phyloP scores from a whole-genome alignment of 257 asterid species.

The Leptodermis oblonga region DNA sequence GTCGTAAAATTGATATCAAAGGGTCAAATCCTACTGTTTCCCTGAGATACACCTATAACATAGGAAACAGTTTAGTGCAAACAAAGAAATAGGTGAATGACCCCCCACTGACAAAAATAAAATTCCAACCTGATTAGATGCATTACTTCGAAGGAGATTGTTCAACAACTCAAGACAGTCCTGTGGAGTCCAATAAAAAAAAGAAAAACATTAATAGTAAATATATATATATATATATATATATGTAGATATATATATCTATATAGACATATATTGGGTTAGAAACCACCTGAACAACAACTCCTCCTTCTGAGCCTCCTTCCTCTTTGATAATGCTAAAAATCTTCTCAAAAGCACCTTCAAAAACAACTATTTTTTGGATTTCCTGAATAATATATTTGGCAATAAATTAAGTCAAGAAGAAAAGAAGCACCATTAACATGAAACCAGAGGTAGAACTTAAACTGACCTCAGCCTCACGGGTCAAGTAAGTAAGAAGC shows the following conservation, averaged over 20 bases:
- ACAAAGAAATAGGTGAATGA: conserved; percentile 3
- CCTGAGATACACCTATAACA: conserved; percentile 73
- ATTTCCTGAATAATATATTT: conserved; percentile 62
- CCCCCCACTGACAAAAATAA: not conserved
- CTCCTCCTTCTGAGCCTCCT: conserved; percentile 98
- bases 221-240: not conserved
- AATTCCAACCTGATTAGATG: conserved; percentile 84
- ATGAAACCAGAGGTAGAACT: not conserved
- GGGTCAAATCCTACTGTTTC: conserved; percentile 91
- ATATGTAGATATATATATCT: not conserved
- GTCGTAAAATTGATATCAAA: conserved; percentile 69
- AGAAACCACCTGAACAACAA: conserved; percentile 85
- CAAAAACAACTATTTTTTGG: conserved; percentile 96
- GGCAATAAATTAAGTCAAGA: conserved; percentile 11
- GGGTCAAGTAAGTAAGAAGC: conserved; percentile 90
- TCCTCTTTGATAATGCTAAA: conserved; percentile 90
- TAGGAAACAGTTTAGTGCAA: conserved; percentile 22
- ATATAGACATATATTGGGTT: not conserved
- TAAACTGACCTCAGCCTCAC: conserved; percentile 85
- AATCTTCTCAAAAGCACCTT: conserved; percentile 95
- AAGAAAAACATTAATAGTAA: not conserved
- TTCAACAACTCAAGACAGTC: conserved; percentile 87
- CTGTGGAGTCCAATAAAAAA: conserved; percentile 44
- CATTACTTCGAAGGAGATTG: conserved; percentile 77
- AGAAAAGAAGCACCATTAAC: not conserved